Evolutionary conservation across 768 basidiomycete species (phyloP), one percentile per base, ranked within the genome.

Genomic region (Kondoa subrosea): DNA sequence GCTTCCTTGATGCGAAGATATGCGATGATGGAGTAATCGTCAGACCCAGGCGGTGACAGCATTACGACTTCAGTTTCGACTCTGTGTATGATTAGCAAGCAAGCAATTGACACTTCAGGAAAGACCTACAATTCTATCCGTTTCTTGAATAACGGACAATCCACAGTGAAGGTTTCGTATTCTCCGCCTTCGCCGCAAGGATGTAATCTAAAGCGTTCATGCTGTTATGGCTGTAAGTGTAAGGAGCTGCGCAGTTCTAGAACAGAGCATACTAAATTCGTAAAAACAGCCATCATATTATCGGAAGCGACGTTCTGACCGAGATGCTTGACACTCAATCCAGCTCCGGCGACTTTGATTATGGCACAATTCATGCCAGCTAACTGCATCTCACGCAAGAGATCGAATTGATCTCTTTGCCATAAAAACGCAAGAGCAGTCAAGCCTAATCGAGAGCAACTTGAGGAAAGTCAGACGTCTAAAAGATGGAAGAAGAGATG

Each of bases 141-240:
- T 50, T 82, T 81, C 72, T 89, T 88, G 82, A 92, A 97, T 15
- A 93, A 74, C 0, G 92, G 89, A 69, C 87, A 88, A 72, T 95
- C 89, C 15, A 91, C 79, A 0, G 93, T 96, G 67, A 97, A 79
- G 0, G 87, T 89, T 76, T 99, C 95, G 77, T 96, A 99, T 78
- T 99, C 95, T 1, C 95, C 95, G 1, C 95, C 95, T 78, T 99
- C 95, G 12, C 95, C 95, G 70, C 93, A 96, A 1, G 93, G 82
- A 75, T 99, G 95, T 0, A 87, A 85, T 2, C 91, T 91, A 73
- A 91, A 99, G 30, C 84, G 77, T 12, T 78, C 74, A 75, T 92
- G 89, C 89, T 91, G 71, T 1, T 21, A 17, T 4, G 26, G 64
- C 64, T 29, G 33, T 65, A 3, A 16, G 14, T 12, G 21, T 33